Evolutionary conservation across 192 early-diverging fungal genomes (phyloP).

Genomic region (Glomus cerebriforme): DNA sequence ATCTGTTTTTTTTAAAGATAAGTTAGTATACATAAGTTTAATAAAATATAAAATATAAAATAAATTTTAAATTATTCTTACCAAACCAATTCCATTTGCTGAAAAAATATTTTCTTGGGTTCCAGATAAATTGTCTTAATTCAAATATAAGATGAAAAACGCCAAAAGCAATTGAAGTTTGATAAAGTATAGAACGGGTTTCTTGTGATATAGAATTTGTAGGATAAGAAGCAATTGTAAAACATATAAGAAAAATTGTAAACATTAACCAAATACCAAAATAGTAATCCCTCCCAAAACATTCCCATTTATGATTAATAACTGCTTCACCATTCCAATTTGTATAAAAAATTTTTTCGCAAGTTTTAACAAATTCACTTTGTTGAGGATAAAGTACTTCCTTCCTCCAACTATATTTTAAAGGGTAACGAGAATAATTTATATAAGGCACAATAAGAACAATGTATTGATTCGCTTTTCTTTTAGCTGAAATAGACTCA

Average conservation of each 20-base stretch:
- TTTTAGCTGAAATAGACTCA: no score
- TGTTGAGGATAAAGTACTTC: neutral
- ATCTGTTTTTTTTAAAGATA: neutral
- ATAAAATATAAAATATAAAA: neutral
- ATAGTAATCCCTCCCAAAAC: neutral
- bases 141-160: neutral
- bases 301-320: slow-evolving; percentile 12
- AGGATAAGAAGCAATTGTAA: neutral
- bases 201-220: neutral
- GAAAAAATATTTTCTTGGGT: neutral
- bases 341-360: neutral
- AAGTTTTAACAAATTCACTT: neutral
- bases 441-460: neutral
- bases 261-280: neutral
- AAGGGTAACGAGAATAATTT: neutral
- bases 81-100: neutral
- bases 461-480: neutral
- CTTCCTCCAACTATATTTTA: neutral
- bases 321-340: slow-evolving; percentile 11
- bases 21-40: neutral
- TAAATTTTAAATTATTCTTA: neutral
- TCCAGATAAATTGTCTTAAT: slow-evolving; percentile 6
- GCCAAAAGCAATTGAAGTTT: neutral
- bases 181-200: neutral
- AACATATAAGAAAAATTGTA: neutral